Evolutionary conservation across 179 eudicot species (phyloP).

Genomic region (Drosera spatulata): DNA sequence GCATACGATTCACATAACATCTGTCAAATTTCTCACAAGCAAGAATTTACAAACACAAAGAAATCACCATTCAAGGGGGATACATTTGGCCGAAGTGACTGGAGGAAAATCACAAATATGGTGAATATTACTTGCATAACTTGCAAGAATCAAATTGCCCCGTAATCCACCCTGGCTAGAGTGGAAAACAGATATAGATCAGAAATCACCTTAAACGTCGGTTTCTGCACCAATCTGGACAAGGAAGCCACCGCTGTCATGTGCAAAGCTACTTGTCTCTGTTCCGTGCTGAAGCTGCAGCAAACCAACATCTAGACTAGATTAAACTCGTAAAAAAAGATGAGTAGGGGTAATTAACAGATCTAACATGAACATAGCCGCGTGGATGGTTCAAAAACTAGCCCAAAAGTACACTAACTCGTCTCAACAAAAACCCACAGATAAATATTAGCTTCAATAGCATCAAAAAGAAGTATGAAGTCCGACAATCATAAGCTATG

Average conservation of each 20-base stretch:
- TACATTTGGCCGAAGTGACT: no score
- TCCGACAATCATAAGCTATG: not conserved
- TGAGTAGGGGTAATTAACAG: not conserved
- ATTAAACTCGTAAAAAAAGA: not conserved
- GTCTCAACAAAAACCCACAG: not conserved
- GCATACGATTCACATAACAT: no score
- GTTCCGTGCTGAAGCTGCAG: conserved; percentile 79
- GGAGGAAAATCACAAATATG: no score
- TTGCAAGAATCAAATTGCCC: not conserved
- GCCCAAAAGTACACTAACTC: not conserved
- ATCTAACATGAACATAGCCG: no score
- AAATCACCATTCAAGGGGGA: no score
- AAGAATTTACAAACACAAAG: no score
- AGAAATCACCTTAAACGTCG: conserved; percentile 50
- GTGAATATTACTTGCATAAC: not conserved
- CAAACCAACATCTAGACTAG: not conserved
- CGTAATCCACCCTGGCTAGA: not conserved
- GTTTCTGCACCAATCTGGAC: conserved; percentile 64
- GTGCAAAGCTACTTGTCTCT: conserved; percentile 59
- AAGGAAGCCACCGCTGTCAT: conserved; percentile 80
- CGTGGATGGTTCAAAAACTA: no score
- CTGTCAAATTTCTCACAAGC: no score
- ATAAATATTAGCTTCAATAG: not conserved
- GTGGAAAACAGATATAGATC: not conserved
- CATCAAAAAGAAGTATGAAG: not conserved